phyloP scores from a whole-genome alignment of 352 stramenopile genomes.

The Phytopythium cucurbitacearum region DNA sequence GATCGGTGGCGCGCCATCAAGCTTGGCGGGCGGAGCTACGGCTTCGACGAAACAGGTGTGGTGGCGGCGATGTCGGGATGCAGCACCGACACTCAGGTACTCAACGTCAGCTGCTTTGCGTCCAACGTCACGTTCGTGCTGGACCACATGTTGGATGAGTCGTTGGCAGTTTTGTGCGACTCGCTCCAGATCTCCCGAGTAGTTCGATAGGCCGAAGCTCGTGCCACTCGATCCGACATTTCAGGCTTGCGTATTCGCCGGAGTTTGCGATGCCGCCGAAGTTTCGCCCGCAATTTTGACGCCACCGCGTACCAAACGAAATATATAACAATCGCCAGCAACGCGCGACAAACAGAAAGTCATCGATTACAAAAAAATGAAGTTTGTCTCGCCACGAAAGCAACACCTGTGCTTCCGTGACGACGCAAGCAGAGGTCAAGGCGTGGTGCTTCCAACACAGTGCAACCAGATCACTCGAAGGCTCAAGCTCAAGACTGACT shows the following conservation, averaged over 20 bases:
- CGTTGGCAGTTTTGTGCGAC: conserved; percentile 56
- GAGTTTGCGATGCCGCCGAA: neutral
- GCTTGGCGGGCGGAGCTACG: conserved; percentile 70
- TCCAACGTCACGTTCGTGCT: conserved; percentile 84
- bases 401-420: no score
- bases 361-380: no score
- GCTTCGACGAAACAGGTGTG: conserved; percentile 85
- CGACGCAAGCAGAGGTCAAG: no score
- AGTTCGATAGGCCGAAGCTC: conserved; percentile 30
- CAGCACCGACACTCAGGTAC: conserved; percentile 71
- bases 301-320: neutral
- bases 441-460: no score
- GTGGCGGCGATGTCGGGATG: conserved; percentile 84
- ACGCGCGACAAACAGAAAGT: no score
- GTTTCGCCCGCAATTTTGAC: conserved; percentile 1
- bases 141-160: conserved; percentile 71
- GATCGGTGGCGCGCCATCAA: conserved; percentile 87
- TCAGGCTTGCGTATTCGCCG: neutral
- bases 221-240: no score
- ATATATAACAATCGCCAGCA: conserved; percentile 1
- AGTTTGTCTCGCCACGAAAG: no score
- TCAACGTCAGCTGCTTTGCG: conserved; percentile 84
- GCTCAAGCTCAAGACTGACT: conserved; percentile 12
- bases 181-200: conserved; percentile 69
- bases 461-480: neutral